phyloP scores from a whole-genome alignment of 257 asterid genomes.

The Catharanthus roseus region DNA sequence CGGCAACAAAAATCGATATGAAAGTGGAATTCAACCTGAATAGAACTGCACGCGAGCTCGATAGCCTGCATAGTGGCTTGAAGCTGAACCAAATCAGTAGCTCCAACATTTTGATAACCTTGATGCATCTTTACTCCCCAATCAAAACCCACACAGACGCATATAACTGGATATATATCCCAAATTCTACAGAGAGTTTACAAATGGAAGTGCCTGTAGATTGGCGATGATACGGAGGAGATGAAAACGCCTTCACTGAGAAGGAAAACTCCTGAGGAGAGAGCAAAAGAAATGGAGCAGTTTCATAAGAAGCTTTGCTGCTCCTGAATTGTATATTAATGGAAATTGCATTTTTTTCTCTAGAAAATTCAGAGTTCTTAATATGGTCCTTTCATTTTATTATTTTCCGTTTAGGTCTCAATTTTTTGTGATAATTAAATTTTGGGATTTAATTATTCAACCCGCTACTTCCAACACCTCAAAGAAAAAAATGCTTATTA shows the following conservation, averaged over 20 bases:
- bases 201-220: neutral
- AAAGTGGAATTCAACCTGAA: conserved; percentile 47
- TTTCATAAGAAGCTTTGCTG: too few relatives aligned
- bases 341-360: too few relatives aligned
- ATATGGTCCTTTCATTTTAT: too few relatives aligned
- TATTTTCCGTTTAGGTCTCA: too few relatives aligned
- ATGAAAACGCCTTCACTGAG: conserved; percentile 4
- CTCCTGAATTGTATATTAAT: too few relatives aligned
- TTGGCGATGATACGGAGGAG: too few relatives aligned
- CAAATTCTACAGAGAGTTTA: neutral
- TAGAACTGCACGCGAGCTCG: conserved; percentile 79
- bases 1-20: neutral
- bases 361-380: too few relatives aligned
- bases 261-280: neutral
- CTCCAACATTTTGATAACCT: conserved; percentile 35
- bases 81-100: conserved; percentile 60
- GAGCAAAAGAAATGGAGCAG: too few relatives aligned
- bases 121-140: conserved; percentile 36
- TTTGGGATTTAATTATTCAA: too few relatives aligned
- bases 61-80: conserved; percentile 79
- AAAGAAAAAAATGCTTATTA: too few relatives aligned
- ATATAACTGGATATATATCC: neutral
- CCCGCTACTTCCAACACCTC: too few relatives aligned
- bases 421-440: too few relatives aligned
- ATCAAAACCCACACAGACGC: neutral